Evolutionary conservation across 2,329 filamentous ascomycete genomes (phyloP), one percentile per base, ranked within the genome.

Genomic region (Scedosporium apiospermum): DNA sequence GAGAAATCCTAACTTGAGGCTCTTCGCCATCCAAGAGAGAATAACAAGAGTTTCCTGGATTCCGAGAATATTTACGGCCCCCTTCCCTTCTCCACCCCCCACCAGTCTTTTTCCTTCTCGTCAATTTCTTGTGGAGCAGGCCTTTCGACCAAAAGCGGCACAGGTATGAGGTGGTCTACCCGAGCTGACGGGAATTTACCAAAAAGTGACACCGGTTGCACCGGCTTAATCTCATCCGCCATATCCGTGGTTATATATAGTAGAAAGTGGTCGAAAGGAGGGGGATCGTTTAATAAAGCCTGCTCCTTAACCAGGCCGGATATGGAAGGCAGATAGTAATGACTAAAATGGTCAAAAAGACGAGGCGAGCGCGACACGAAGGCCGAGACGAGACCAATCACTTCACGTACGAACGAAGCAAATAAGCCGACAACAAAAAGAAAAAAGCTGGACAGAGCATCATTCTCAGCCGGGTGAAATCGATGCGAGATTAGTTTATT

Each of bases 181-280:
- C 60, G 49, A 61, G 60, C 60, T 61, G 60, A 51, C 60, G 49
- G 60, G 60, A 57, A 51, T 55, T 57, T 59, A 44, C 30, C 57
- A 42, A n/a, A 41, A 57, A 9, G 10, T 38, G 60, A 44, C 55
- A 46, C 38, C 53, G 51, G 51, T 58, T 62, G 51, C 41, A 58
- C 60, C 60, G 60, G 60, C 53, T 62, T 46, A 58, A 62, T 62
- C 57, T 18, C 38, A 49, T 26, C 60, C 51, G 57, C 41, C 57
- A 59, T 59, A 42, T 59, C 57, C 57, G 34, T 42, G 21, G 30
- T 59, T 41, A 59, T 59, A 59, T 59, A 59, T 59, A 59, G 51
- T 23, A 23, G 21, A 21, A 59, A n/a, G 41, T 21, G 27, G 34
- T 42, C 21, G 3, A 38, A 59, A 23, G 18, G 27, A 34, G 16